Evolutionary conservation across 208 protist genomes (phyloP).

Genomic region (Wallacemonas rigidus): DNA sequence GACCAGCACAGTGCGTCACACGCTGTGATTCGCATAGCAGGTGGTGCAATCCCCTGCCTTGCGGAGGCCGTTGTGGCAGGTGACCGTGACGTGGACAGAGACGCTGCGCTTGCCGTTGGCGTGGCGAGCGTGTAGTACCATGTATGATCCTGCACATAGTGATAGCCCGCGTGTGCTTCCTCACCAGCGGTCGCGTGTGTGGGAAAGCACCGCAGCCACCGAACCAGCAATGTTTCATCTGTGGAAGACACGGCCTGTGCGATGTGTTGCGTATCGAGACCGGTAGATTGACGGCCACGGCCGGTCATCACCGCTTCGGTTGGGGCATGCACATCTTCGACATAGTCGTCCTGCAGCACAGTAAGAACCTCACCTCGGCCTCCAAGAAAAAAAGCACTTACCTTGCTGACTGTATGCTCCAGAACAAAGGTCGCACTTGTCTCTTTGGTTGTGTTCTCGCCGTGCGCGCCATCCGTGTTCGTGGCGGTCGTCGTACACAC

Average conservation of each 20-base stretch:
- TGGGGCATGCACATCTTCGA: not conserved
- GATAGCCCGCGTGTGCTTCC: slow-evolving; percentile 16
- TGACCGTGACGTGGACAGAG: not conserved
- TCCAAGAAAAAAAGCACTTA: slow-evolving; percentile 57
- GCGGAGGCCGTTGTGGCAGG: not conserved
- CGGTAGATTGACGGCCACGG: too few relatives aligned
- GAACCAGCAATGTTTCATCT: slow-evolving; percentile 24
- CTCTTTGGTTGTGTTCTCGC: not conserved
- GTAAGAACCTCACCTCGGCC: slow-evolving; percentile 52
- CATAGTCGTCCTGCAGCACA: slow-evolving; percentile 25
- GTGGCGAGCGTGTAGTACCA: slow-evolving; percentile 30
- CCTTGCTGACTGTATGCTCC: slow-evolving; percentile 50
- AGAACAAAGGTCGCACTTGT: slow-evolving; percentile 28
- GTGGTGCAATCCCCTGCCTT: not conserved
- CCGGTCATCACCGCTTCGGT: too few relatives aligned
- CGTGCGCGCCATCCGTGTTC: not conserved
- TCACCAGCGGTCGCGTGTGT: not conserved
- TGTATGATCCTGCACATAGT: slow-evolving; percentile 33
- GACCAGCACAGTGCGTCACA: slow-evolving; percentile 21
- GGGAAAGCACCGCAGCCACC: slow-evolving; percentile 69
- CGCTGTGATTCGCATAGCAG: not conserved
- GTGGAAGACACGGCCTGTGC: not conserved
- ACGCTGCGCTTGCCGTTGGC: not conserved
- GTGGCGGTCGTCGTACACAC: slow-evolving; percentile 11
- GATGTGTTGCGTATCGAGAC: too few relatives aligned